Evolutionary conservation across 73 alveolate species (phyloP).

Genomic region (Paramecium pentaurelia): DNA sequence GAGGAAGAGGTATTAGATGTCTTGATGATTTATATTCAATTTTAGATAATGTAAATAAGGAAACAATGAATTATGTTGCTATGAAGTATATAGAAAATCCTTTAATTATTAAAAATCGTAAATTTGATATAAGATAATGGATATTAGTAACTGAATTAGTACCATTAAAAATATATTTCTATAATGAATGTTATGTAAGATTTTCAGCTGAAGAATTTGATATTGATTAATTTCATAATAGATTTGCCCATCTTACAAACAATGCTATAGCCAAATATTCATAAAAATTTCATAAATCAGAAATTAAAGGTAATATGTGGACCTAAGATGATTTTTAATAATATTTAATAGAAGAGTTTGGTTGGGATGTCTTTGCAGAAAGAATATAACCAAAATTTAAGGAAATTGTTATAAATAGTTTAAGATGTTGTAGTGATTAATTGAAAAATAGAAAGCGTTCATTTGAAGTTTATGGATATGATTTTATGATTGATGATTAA

Average conservation of each 20-base stretch:
- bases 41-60: constrained; percentile 71
- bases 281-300: constrained; percentile 75
- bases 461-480: constrained; percentile 64
- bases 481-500: constrained; percentile 62
- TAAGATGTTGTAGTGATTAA: constrained; percentile 57
- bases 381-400: constrained; percentile 61
- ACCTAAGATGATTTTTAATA: constrained; percentile 82
- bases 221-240: constrained; percentile 70
- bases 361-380: constrained; percentile 58
- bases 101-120: constrained; percentile 73
- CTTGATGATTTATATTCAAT: constrained; percentile 70
- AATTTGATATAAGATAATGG: constrained; percentile 83
- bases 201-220: constrained; percentile 78
- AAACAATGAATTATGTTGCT: constrained; percentile 76
- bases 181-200: constrained; percentile 82
- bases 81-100: constrained; percentile 97
- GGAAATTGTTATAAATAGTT: constrained; percentile 55
- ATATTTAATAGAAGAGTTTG: constrained; percentile 68
- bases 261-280: constrained; percentile 75
- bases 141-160: constrained; percentile 83
- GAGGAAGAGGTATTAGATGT: constrained; percentile 95
- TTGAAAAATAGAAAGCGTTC: constrained; percentile 55
- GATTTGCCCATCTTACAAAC: constrained; percentile 81
- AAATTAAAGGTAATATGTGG: constrained; percentile 90
- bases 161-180: constrained; percentile 87